Evolutionary conservation across 352 stramenopile species (phyloP).

Genomic region (Globisporangium cystogenes): DNA sequence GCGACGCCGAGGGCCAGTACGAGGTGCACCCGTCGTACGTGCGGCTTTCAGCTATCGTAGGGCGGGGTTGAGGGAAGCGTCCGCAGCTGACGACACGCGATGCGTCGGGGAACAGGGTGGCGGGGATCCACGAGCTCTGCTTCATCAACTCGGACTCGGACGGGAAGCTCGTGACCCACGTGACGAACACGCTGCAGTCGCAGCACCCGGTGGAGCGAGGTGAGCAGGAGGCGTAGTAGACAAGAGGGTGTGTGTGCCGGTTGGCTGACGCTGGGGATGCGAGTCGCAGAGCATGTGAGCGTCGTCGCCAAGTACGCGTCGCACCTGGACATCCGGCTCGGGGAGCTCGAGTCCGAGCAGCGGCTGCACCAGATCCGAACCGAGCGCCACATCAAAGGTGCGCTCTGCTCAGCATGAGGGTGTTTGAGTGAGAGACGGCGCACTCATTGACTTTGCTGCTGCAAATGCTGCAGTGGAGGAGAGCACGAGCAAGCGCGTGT

Average conservation of each 20-base stretch:
- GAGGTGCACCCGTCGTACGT: slow-evolving; percentile 51
- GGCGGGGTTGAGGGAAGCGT: no score
- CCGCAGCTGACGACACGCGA: no score
- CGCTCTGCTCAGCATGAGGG: no score
- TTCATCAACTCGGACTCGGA: slow-evolving; percentile 72
- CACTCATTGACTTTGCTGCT: not conserved
- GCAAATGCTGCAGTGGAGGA: slow-evolving; percentile 43
- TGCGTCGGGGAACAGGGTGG: no score
- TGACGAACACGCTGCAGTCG: slow-evolving; percentile 74
- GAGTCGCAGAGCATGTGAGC: slow-evolving; percentile 61
- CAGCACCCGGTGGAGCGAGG: slow-evolving; percentile 77
- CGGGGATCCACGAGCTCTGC: slow-evolving; percentile 61
- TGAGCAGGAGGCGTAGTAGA: slow-evolving; percentile 8
- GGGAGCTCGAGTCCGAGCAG: slow-evolving; percentile 74
- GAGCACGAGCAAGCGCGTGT: slow-evolving; percentile 68
- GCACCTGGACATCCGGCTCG: slow-evolving; percentile 71
- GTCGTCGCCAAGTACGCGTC: slow-evolving; percentile 78
- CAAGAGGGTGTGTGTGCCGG: not conserved
- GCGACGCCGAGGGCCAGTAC: slow-evolving; percentile 71
- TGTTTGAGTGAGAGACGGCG: not conserved
- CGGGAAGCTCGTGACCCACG: slow-evolving; percentile 74
- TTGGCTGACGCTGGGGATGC: not conserved
- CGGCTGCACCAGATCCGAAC: slow-evolving; percentile 70
- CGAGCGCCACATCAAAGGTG: slow-evolving; percentile 71
- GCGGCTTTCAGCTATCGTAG: no score